Base-by-base conservation (phyloP, 2,329 filamentous ascomycete genomes). In the Harringtonia lauricola region DNA sequence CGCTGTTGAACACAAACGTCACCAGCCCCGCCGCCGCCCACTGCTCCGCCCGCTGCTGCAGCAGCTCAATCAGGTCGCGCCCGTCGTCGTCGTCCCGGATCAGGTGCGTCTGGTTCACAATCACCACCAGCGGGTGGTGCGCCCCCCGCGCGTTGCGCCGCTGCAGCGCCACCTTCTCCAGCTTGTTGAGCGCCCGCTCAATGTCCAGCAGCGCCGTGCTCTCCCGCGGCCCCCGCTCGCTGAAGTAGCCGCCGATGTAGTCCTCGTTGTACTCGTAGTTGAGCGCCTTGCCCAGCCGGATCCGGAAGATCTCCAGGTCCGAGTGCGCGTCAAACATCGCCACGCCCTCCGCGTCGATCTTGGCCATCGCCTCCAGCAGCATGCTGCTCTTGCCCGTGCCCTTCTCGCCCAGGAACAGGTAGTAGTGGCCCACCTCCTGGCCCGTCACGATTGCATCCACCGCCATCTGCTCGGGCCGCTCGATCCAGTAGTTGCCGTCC, bases 241-340 rank as follows among this genome's bases (percentile, higher is more conserved):
- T 94, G 62, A 98, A 98, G 47, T 98, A 83, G 7, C 86, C 86
- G 36, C 92, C 92, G 49, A 98, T 95, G 57, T 94, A 95, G 66
- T 98, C 92, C 65, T 96, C 92, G 58, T 96, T 87, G 55, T 85
- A 98, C 59, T 98, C 92, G 59, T 89, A 98, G 60, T 98, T 89
- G 34, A 98, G 71, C 2, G 89, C 87, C 59, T 95, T 95, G 22
- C 92, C 92, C 4, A 98, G 74, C 5, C 92, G 77, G 36, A 95
- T 83, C 17, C 92, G 83, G 60, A 98, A 94, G 47, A 98, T 94
- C 57, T 98, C 92, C 1, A 89, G 74, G 60, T 98, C 89, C 6
- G 88, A 83, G 62, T 98, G 92, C 1, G 90, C 89, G 63, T 98
- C 92, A 56, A 96, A 86, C 86, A 98, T 95, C 52, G 89, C 83